Evolutionary conservation across 768 basidiomycete species (phyloP).

Genomic region (Pisolithus tinctorius): DNA sequence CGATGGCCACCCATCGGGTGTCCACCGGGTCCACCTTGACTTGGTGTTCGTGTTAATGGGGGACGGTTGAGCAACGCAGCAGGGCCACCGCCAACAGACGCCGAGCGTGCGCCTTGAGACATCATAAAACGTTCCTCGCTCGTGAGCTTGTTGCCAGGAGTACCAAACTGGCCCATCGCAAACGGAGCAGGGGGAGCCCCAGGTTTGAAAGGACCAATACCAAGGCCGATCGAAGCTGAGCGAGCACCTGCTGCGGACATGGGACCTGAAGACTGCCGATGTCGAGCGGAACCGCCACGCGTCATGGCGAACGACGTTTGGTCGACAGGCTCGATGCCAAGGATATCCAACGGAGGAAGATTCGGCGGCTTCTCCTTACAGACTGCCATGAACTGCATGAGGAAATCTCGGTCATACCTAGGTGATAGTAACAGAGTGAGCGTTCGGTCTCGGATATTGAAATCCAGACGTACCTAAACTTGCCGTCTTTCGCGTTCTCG

Average conservation of each 20-base stretch:
- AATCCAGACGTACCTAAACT: constrained; percentile 59
- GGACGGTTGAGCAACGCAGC: constrained; percentile 45
- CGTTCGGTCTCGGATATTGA: not conserved
- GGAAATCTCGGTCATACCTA: constrained; percentile 93
- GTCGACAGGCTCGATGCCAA: constrained; percentile 81
- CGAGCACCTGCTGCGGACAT: constrained; percentile 37
- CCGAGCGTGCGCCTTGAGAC: constrained; percentile 40
- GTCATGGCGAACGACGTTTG: constrained; percentile 42
- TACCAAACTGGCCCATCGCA: constrained; percentile 66
- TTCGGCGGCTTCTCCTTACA: constrained; percentile 94
- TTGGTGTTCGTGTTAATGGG: constrained; percentile 65
- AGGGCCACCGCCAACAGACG: constrained; percentile 49
- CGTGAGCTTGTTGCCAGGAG: constrained; percentile 47
- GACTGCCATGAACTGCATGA: constrained; percentile 90
- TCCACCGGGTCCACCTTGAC: constrained; percentile 47
- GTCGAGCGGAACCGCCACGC: constrained; percentile 62
- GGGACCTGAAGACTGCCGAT: constrained; percentile 40
- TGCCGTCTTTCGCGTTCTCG: constrained; percentile 74
- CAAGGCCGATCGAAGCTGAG: constrained; percentile 45
- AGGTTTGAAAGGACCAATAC: constrained; percentile 33
- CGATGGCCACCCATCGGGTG: constrained; percentile 48
- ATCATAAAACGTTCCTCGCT: constrained; percentile 63
- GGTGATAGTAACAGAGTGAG: not conserved
- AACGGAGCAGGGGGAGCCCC: constrained; percentile 24
- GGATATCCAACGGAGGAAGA: constrained; percentile 82